Conservation (phyloP, 2,329 filamentous ascomycete species). For the Alternaria rosae region DNA sequence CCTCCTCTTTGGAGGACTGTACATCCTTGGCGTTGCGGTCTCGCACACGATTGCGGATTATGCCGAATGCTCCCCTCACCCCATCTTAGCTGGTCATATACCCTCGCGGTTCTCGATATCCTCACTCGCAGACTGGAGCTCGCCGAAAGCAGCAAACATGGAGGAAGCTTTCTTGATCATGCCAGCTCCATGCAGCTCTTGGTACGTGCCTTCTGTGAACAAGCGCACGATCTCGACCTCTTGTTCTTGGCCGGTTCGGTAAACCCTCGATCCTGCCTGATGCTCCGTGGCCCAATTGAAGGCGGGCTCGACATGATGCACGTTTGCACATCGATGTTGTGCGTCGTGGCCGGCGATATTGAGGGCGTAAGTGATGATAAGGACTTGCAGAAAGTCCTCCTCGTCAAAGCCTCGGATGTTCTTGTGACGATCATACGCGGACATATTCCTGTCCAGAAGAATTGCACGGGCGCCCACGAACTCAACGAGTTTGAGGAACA, state of each 20-base stretch:
- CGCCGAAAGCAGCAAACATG: not conserved
- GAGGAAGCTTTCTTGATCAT: not conserved
- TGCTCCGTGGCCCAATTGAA: not conserved
- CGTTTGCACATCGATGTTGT: not conserved
- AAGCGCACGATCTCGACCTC: not conserved
- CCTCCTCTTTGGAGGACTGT: not conserved
- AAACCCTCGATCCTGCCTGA: not conserved
- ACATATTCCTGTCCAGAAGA: not conserved
- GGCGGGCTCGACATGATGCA: not conserved
- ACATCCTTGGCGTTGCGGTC: not conserved
- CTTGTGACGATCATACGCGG: fast-evolving
- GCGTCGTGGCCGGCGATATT: not conserved
- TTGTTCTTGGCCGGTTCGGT: fast-evolving
- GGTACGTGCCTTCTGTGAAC: not conserved
- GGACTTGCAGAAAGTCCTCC: not conserved
- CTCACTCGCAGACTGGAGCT: not conserved
- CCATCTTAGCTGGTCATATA: not conserved
- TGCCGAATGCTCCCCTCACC: not conserved
- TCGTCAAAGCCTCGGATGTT: not conserved
- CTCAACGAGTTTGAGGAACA: not conserved
- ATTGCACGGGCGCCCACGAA: not conserved
- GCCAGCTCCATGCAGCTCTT: not conserved
- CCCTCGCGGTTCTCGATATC: not conserved
- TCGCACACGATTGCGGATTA: not conserved
- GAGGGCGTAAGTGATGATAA: fast-evolving